Base-by-base conservation (phyloP, 2,329 filamentous ascomycete genomes). In the Ophiostoma sp. region DNA sequence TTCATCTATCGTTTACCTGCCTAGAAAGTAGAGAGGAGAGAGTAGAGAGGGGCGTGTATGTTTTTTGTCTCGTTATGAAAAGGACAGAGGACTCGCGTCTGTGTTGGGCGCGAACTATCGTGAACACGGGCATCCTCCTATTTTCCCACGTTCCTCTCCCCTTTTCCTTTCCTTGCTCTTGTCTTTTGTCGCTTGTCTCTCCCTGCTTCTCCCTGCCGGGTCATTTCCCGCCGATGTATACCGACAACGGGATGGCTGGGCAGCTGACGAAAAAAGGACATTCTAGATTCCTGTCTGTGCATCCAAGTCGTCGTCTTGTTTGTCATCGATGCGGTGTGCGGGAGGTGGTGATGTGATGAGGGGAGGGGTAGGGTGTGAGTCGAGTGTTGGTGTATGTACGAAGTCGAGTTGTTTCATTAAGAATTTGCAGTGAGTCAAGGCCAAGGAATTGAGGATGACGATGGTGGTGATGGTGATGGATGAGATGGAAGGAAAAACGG, bases 41-140 rank as follows among this genome's bases (percentile, higher is more conserved):
- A 27, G 14, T 7, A 14, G 44, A 14, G 2, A 14, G 44, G 44
- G 44, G 44, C 44, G 44, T 45, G 44, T 14, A 45, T 14, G 44
- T 45, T 45, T 45, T 55, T 36, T 41, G 36, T 62, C 27, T 27
- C 27, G 27, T 27, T 27, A 27, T 2, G 27, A 27, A 27, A 27
- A 27, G 27, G 27, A 27, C 27, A 27, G 27, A 27, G 27, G 27
- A 40, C 58, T 62, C 58, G 58, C 38, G 27, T n/a, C 58, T 49
- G 12, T 16, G 58, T 62, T 62, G 36, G 36, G 45, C 12, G 45
- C 45, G 41, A 58, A 62, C 58, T 62, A 62, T 62, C 58, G 58
- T 62, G 58, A 62, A 62, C 58, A 62, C 27, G 55, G 58, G 58
- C 58, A 62, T 62, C 58, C 58, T 40, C 16, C 36, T 60, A 18